Conservation (phyloP, 345 rosid genomes). For the Populus alba region DNA sequence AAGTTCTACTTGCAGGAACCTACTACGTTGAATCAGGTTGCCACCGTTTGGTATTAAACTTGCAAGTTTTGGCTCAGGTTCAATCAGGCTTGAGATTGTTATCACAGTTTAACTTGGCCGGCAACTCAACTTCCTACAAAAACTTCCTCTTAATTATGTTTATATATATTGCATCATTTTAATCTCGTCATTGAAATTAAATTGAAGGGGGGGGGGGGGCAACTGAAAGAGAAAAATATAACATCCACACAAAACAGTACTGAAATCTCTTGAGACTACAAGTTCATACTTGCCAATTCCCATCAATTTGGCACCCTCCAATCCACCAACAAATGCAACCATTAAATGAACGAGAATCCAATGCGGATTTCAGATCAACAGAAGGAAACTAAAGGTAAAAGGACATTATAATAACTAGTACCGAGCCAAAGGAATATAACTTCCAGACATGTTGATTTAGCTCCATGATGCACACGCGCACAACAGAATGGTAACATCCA, state of each 20-base stretch:
- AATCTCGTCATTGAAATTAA: no score
- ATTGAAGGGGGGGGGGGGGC: no score
- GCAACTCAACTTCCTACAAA: no score
- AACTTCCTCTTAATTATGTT: no score
- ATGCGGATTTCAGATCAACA: not conserved
- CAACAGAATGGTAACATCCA: not conserved
- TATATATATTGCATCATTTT: no score
- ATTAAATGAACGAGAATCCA: not conserved
- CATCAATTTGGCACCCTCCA: not conserved
- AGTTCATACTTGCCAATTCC: not conserved
- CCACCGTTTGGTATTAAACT: not conserved
- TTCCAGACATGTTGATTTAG: not conserved
- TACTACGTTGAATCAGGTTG: not conserved
- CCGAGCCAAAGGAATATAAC: not conserved
- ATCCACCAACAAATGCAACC: not conserved
- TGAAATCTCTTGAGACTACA: not conserved
- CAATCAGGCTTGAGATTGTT: no score
- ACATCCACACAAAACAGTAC: not conserved
- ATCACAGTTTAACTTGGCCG: no score
- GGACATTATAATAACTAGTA: not conserved
- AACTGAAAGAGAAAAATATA: not conserved
- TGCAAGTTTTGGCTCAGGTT: no score
- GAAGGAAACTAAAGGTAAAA: not conserved
- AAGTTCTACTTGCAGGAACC: not conserved
- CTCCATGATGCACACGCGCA: not conserved